A percentile compares a stretch with the other conserved stretches of the same genome.
Conservation (phyloP, 495 filamentous ascomycete species). For the Neurospora sp. region DNA sequence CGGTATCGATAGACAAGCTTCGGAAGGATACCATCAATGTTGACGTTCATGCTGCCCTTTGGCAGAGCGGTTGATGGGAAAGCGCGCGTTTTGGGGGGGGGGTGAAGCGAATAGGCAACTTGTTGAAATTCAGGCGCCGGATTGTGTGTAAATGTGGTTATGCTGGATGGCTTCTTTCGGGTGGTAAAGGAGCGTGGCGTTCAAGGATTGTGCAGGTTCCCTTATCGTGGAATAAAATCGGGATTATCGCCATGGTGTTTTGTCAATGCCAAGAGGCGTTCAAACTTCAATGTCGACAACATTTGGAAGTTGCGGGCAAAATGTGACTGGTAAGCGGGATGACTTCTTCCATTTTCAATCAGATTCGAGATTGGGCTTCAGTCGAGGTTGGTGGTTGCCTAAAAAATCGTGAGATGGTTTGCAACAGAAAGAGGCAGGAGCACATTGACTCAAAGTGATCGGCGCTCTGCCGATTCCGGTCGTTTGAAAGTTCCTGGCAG, state of each 20-base stretch:
- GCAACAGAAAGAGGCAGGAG: not conserved
- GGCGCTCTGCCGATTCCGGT: not conserved
- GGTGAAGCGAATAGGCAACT: too few relatives aligned
- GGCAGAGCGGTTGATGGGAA: not conserved
- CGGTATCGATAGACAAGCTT: conserved; percentile 23
- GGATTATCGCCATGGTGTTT: not conserved
- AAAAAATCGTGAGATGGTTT: not conserved
- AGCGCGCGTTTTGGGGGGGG: too few relatives aligned
- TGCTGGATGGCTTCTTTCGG: not conserved
- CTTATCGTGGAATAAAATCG: not conserved
- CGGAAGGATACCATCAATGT: conserved; percentile 17
- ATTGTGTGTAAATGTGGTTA: not conserved
- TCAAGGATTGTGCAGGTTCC: not conserved
- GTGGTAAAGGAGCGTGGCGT: not conserved
- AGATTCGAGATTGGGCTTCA: not conserved
- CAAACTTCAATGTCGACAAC: not conserved
- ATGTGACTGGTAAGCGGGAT: not conserved
- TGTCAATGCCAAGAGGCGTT: not conserved
- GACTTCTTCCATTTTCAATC: not conserved
- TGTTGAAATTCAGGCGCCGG: not conserved
- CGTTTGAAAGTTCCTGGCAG: not conserved
- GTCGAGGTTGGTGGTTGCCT: not conserved
- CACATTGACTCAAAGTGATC: not conserved
- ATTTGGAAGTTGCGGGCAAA: not conserved
- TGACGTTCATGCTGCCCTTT: conserved; percentile 18